A percentile compares a stretch with the other conserved stretches of the same genome.
Evolutionary conservation across 306 rosid genomes (phyloP).

Genomic region (Herpetospermum pedunculosum): DNA sequence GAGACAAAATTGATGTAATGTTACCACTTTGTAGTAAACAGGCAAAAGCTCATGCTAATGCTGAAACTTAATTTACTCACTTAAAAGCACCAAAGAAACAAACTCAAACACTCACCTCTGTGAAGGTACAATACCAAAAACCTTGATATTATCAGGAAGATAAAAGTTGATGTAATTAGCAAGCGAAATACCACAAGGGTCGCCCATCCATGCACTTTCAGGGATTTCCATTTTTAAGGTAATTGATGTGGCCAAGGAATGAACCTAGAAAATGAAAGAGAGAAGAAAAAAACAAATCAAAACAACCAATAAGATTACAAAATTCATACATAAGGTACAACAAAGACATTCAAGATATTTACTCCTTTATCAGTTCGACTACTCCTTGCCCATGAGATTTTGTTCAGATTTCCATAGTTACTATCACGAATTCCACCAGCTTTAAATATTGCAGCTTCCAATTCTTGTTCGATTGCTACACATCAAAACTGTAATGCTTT

Average conservation of each 20-base stretch:
- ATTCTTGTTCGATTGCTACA: slow-evolving; percentile 78
- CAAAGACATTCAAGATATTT: slow-evolving; percentile 15
- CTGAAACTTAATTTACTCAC: background rate
- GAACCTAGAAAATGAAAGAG: slow-evolving; percentile 42
- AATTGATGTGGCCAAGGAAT: slow-evolving; percentile 70
- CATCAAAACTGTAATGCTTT: slow-evolving; percentile 26
- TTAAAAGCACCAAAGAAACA: background rate
- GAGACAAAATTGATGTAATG: background rate
- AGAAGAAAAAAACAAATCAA: slow-evolving; percentile 4
- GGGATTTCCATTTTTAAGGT: slow-evolving; percentile 92
- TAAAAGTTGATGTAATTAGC: slow-evolving; percentile 46
- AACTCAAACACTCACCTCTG: slow-evolving; percentile 45
- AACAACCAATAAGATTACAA: background rate
- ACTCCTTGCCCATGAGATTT: slow-evolving; percentile 82
- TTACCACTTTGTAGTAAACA: background rate
- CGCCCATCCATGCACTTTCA: slow-evolving; percentile 51
- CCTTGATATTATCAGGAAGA: slow-evolving; percentile 64
- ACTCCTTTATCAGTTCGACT: slow-evolving; percentile 98
- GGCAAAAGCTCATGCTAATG: background rate
- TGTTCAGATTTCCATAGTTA: slow-evolving; percentile 67
- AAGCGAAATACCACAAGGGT: slow-evolving; percentile 60
- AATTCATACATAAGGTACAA: slow-evolving; percentile 1
- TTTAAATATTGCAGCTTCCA: slow-evolving; percentile 73
- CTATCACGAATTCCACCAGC: slow-evolving; percentile 77
- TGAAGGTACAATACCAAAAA: slow-evolving; percentile 64